Evolutionary conservation across 495 filamentous ascomycete genomes (phyloP), one percentile per base, ranked within the genome.

Genomic region (Sordaria brevicollis): DNA sequence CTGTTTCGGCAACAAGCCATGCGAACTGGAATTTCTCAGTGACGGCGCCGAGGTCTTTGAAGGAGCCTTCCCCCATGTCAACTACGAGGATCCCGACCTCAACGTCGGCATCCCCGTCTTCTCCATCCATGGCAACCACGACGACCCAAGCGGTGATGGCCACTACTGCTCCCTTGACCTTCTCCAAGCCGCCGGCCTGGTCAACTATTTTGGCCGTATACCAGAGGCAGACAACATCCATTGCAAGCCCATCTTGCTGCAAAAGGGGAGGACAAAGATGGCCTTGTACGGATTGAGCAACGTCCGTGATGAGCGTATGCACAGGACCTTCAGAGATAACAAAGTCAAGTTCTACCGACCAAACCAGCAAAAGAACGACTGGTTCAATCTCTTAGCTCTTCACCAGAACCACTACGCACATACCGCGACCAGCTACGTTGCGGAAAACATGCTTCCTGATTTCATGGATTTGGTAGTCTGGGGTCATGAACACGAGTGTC

Each of bases 51-150:
- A 97, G 73, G 91, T 90, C 69, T 97, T 99, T 76, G 89, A 91
- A 67, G 88, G 89, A 0, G 89, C 92, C 1, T 93, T 96, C 75
- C 90, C 92, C 49, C 91, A 97, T 79, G 94, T 97, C 76, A 99
- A 99, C 79, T 99, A 98, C 76, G 92, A 97, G 76, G 95, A 99
- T 74, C 88, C 93, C 29, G 93, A 99, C 76, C 97, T 99, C 76
- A 99, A 99, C 74, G 89, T 99, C 71, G 93, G 93, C 13, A 97
- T 97, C 62, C 95, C 95, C 0, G 93, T 99, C 37, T 99, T 99
- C 76, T 96, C 93, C 2, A 99, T 99, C 66, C 95, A 99, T 75
- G 95, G 95, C 35, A 99, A 99, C 77, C 95, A 99, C 81, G 95
- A 99, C 76, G 95, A 99, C 79, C 95, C 95, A 1, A 93, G 92